These are phyloP conservation scores for Leptographium flavum DNA, from an alignment of 2,329 filamentous ascomycete species.

Conservation along the genomic window DNA sequence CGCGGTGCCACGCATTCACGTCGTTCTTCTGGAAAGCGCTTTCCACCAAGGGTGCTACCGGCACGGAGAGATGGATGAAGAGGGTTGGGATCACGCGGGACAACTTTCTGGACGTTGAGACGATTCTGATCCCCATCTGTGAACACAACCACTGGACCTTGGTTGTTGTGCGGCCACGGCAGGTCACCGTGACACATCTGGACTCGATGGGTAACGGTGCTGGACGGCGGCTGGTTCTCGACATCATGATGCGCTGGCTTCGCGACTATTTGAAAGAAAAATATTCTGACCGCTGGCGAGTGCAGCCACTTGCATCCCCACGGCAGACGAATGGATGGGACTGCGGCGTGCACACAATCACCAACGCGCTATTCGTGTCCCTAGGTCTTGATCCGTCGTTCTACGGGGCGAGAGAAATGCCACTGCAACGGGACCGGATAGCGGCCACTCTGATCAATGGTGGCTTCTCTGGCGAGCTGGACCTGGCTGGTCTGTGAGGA, in stretches of 20 bases:
- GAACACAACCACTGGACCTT: conserved; percentile 56
- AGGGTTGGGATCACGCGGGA: conserved; percentile 40
- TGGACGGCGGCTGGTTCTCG: conserved; percentile 21
- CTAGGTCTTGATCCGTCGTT: conserved; percentile 36
- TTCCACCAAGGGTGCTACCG: conserved; percentile 28
- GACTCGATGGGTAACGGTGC: conserved; percentile 45
- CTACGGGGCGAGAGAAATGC: conserved; percentile 40
- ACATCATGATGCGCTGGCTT: conserved; percentile 38
- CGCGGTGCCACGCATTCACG: conserved; percentile 47
- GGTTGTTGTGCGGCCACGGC: conserved; percentile 47
- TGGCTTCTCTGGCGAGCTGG: conserved; percentile 50
- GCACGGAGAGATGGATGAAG: conserved; percentile 40
- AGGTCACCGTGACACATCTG: conserved; percentile 49
- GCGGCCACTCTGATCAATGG: conserved; percentile 52
- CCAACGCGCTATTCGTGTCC: conserved; percentile 53
- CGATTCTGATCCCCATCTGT: conserved; percentile 57
- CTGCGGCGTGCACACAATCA: conserved; percentile 64
- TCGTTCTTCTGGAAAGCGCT: conserved; percentile 52
- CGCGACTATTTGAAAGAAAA: conserved; percentile 38
- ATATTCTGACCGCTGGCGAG: conserved; percentile 42
- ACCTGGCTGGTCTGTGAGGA: conserved; percentile 24
- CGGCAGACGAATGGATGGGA: conserved; percentile 54
- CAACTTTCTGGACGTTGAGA: conserved; percentile 51
- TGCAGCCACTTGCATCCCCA: conserved; percentile 33
- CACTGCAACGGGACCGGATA: conserved; percentile 44